Percentiles rank a stretch among this genome's conserved stretches.
Evolutionary conservation across 73 alveolate species (phyloP).

Genomic region (Effrenium voratum): DNA sequence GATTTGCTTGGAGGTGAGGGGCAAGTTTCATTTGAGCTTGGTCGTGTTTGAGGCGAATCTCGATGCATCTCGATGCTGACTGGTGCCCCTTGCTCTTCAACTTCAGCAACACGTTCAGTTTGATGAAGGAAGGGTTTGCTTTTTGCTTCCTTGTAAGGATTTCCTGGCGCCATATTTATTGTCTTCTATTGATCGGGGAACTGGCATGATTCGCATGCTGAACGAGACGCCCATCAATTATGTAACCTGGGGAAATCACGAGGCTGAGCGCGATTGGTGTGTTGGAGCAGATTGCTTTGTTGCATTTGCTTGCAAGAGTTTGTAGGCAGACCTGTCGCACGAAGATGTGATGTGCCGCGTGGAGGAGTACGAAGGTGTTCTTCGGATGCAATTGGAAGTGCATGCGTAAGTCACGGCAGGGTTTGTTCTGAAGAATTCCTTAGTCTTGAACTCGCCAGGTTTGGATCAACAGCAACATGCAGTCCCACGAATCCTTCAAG

Average conservation of each 20-base stretch:
- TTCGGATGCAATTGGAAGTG: background rate
- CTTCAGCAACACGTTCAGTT: background rate
- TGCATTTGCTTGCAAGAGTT: too few relatives aligned
- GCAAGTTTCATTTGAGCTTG: background rate
- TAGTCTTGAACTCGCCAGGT: background rate
- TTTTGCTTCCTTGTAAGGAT: background rate
- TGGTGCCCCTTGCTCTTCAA: background rate
- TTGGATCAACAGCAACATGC: conserved; percentile 94
- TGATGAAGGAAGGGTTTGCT: background rate
- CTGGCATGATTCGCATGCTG: conserved; percentile 83
- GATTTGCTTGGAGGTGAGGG: background rate
- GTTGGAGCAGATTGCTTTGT: too few relatives aligned
- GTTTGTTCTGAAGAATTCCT: background rate
- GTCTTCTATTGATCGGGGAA: conserved; percentile 45
- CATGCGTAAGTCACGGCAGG: background rate
- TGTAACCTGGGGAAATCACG: conserved; percentile 90
- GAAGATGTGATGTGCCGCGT: conserved; percentile 64
- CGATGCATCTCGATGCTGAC: conserved; percentile 57
- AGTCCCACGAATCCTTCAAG: conserved; percentile 75
- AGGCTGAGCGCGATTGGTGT: too few relatives aligned
- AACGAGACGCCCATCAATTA: conserved; percentile 62
- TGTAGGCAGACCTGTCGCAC: conserved; percentile 72
- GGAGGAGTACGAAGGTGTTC: conserved; percentile 64
- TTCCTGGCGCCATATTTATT: conserved; percentile 73
- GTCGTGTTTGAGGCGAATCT: background rate